These are phyloP conservation scores for Trametopsis cervina DNA, from an alignment of 768 basidiomycete genomes.

Conservation along the genomic window DNA sequence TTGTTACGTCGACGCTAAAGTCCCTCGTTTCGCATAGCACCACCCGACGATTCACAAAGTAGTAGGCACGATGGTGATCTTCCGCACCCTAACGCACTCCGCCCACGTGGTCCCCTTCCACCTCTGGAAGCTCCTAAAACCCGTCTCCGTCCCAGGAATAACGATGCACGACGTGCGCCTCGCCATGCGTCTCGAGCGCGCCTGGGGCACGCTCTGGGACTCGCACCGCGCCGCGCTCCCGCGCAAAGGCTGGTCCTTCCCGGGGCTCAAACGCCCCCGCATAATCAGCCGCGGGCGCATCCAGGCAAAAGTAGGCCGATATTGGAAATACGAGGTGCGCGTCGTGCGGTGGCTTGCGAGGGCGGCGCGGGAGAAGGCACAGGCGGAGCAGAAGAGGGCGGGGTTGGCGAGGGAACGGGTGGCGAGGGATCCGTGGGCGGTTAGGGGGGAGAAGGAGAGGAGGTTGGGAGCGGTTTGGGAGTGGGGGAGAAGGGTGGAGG, in stretches of 20 bases:
- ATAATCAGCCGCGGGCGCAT: too few relatives aligned
- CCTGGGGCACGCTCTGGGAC: neutral
- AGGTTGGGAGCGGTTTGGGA: neutral
- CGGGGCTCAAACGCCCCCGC: neutral
- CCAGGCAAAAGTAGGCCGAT: too few relatives aligned
- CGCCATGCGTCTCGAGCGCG: neutral
- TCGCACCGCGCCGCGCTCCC: neutral
- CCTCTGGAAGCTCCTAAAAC: too few relatives aligned
- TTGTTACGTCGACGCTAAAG: too few relatives aligned
- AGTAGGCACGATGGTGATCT: neutral
- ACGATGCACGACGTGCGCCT: neutral
- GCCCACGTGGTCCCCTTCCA: neutral
- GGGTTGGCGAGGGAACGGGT: too few relatives aligned
- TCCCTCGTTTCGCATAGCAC: neutral
- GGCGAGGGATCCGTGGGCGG: too few relatives aligned
- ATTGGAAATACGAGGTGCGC: too few relatives aligned
- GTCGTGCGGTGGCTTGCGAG: too few relatives aligned
- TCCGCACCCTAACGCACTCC: neutral
- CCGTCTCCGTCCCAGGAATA: neutral
- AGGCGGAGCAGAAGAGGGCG: too few relatives aligned
- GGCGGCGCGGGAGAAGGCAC: too few relatives aligned
- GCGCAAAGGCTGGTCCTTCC: neutral
- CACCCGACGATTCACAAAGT: neutral
- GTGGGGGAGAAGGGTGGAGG: neutral
- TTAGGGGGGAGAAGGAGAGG: too few relatives aligned